Percentiles rank a stretch among this genome's conserved stretches.
Evolutionary conservation across 257 asterid genomes (phyloP).

Genomic region (Petunia secreta): DNA sequence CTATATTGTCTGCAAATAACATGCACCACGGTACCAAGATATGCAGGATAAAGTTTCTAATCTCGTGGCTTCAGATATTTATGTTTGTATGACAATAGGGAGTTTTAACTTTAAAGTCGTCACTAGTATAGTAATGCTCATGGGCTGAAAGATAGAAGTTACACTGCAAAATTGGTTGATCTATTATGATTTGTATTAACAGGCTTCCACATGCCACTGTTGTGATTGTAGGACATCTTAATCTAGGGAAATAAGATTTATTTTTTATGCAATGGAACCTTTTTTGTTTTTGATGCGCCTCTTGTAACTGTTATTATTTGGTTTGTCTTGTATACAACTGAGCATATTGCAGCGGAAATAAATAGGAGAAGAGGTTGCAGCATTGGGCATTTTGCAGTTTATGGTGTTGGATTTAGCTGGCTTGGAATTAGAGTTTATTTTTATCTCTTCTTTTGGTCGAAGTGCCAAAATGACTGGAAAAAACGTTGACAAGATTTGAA

Average conservation of each 20-base stretch:
- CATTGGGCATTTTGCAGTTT: slow-evolving; percentile 79
- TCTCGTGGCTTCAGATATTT: too few species aligned
- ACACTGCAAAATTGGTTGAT: slow-evolving; percentile 51
- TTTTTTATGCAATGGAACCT: not conserved
- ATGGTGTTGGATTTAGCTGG: slow-evolving; percentile 91
- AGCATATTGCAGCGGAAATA: slow-evolving; percentile 93
- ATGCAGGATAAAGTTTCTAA: too few species aligned
- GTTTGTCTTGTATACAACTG: slow-evolving; percentile 78
- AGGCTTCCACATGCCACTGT: slow-evolving; percentile 77
- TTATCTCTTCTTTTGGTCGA: slow-evolving; percentile 88
- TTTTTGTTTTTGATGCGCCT: slow-evolving; percentile 20
- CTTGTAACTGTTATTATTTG: slow-evolving; percentile 33
- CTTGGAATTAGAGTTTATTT: slow-evolving; percentile 88
- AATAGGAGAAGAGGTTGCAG: slow-evolving; percentile 86
- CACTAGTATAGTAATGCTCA: slow-evolving; percentile 26
- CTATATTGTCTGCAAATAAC: too few species aligned
- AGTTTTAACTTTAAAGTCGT: slow-evolving; percentile 37
- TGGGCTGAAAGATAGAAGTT: slow-evolving; percentile 39
- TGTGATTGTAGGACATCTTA: slow-evolving; percentile 80
- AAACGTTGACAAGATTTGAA: slow-evolving; percentile 63
- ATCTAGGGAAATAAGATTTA: slow-evolving; percentile 83
- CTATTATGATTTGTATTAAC: slow-evolving; percentile 64
- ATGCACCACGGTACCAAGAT: too few species aligned
- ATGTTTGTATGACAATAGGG: slow-evolving; percentile 29
- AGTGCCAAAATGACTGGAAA: slow-evolving; percentile 82